A percentile compares a stretch with the other conserved stretches of the same genome.
phyloP scores from a whole-genome alignment of 805 yeast genomes.

The Kodamaea neixiangensis region DNA sequence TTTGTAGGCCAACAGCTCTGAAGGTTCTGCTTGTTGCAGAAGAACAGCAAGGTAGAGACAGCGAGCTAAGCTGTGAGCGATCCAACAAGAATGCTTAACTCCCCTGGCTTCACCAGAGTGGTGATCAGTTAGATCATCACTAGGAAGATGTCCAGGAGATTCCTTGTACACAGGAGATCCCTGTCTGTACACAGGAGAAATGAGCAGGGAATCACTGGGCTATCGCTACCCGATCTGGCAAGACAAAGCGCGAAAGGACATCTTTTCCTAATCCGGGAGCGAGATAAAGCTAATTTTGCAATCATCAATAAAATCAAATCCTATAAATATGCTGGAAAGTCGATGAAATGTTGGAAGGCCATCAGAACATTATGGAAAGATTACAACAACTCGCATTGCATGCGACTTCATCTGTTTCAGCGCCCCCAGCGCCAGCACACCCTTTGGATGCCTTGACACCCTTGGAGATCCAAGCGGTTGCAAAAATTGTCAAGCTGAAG shows the following conservation, averaged over 20 bases:
- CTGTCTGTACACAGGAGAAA: too few relatives aligned
- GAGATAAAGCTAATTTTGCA: neutral
- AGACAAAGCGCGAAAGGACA: neutral
- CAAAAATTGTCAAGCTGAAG: constrained; percentile 51
- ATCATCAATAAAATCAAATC: too few relatives aligned
- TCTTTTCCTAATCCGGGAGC: neutral
- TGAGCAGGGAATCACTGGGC: too few relatives aligned
- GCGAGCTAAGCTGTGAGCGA: too few relatives aligned
- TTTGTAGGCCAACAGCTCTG: too few relatives aligned
- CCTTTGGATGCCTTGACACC: constrained; percentile 73
- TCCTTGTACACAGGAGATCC: too few relatives aligned
- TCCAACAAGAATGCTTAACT: too few relatives aligned
- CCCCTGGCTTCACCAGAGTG: too few relatives aligned
- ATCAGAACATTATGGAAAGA: constrained; percentile 52
- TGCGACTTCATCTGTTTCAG: constrained; percentile 53
- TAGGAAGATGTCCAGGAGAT: too few relatives aligned
- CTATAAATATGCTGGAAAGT: constrained; percentile 1
- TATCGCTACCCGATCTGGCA: neutral
- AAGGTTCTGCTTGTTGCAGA: too few relatives aligned
- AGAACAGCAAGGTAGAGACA: too few relatives aligned
- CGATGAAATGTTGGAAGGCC: neutral
- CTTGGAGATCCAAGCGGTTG: constrained; percentile 60
- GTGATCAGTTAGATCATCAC: too few relatives aligned
- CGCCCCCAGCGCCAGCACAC: constrained; percentile 60
- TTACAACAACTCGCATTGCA: constrained; percentile 63